These are phyloP conservation scores for Silene uniflora DNA, from an alignment of 148 eudicot species.

Conservation along the genomic window DNA sequence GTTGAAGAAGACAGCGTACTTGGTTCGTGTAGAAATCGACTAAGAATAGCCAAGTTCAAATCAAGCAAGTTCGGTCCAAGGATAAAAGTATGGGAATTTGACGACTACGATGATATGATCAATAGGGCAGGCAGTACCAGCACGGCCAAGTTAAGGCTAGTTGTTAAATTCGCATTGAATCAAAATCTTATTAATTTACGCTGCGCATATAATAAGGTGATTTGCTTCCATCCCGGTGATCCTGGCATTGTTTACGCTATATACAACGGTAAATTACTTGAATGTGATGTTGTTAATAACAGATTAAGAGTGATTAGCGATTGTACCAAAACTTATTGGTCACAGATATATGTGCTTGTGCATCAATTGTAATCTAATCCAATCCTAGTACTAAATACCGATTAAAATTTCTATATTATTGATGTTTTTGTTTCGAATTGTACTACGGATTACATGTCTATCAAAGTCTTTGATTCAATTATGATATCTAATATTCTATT, in stretches of 20 bases:
- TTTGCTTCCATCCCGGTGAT: neutral
- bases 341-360: neutral
- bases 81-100: neutral
- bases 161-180: neutral
- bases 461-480: no score
- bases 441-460: no score
- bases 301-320: neutral
- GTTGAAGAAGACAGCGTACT: neutral
- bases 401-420: no score
- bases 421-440: no score
- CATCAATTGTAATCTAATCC: neutral
- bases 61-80: neutral
- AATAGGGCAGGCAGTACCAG: neutral
- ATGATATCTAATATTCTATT: no score
- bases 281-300: neutral
- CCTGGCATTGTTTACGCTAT: neutral
- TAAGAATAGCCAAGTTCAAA: neutral
- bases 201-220: neutral
- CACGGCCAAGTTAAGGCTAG: neutral
- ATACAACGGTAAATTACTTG: neutral
- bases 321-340: neutral
- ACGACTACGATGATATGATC: neutral
- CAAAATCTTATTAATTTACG: neutral
- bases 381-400: no score
- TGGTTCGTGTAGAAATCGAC: neutral